These are phyloP conservation scores for Fraxinus dipetala DNA, from an alignment of 305 asterid genomes.

Conservation along the genomic window DNA sequence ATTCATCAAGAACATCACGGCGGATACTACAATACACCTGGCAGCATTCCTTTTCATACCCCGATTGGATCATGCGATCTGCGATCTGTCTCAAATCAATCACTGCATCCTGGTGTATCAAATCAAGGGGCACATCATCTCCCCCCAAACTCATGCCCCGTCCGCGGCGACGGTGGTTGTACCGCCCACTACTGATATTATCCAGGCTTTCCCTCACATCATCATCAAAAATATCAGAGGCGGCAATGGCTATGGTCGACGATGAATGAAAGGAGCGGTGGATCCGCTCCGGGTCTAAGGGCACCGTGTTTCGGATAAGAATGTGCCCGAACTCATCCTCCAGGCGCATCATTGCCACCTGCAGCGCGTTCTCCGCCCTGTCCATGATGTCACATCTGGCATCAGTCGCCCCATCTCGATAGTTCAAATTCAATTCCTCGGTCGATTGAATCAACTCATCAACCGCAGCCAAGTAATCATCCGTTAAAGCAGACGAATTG, in stretches of 20 bases:
- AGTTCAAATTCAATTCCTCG: slow-evolving; percentile 52
- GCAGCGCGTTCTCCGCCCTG: slow-evolving; percentile 76
- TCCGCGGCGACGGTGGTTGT: slow-evolving; percentile 40
- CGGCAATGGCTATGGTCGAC: slow-evolving; percentile 57
- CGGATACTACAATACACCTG: slow-evolving; percentile 79
- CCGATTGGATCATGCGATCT: slow-evolving; percentile 76
- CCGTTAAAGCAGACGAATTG: slow-evolving; percentile 38
- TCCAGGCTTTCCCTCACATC: slow-evolving; percentile 36
- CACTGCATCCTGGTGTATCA: slow-evolving; percentile 61
- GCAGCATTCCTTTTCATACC: slow-evolving; percentile 91
- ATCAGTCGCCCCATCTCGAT: slow-evolving; percentile 18
- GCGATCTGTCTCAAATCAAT: slow-evolving; percentile 73
- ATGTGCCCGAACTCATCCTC: slow-evolving; percentile 84
- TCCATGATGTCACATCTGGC: slow-evolving; percentile 42
- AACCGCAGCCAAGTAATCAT: slow-evolving; percentile 60
- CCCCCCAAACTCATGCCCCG: slow-evolving; percentile 65
- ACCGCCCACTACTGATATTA: slow-evolving; percentile 55
- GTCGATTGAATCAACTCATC: slow-evolving; percentile 69
- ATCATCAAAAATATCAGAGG: slow-evolving; percentile 46
- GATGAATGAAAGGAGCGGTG: slow-evolving; percentile 62
- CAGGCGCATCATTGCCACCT: slow-evolving; percentile 71
- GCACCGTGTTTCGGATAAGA: slow-evolving; percentile 49
- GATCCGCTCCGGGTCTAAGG: slow-evolving; percentile 63
- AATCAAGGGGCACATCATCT: slow-evolving; percentile 60
- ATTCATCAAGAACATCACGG: slow-evolving; percentile 79